phyloP scores from a whole-genome alignment of 306 rosid genomes.

The Heteromeles arbutifolia region DNA sequence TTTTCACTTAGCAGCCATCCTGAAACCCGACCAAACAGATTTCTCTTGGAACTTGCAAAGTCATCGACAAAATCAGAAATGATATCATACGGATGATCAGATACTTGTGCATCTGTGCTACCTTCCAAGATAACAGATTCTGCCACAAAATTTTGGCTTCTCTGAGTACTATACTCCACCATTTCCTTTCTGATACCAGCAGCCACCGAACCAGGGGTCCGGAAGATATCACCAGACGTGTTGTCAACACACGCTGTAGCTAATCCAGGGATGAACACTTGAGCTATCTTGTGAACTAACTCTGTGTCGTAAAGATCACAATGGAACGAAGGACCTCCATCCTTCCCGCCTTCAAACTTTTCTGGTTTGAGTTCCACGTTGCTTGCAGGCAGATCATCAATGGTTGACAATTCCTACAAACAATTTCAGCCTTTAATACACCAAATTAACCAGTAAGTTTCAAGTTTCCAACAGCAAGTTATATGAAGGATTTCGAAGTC shows the following conservation, averaged over 20 bases:
- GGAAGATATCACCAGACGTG: slow-evolving; percentile 65
- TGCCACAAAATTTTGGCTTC: slow-evolving; percentile 70
- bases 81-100: slow-evolving; percentile 65
- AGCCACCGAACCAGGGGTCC: slow-evolving; percentile 62
- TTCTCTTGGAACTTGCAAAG: slow-evolving; percentile 54
- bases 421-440: slow-evolving; percentile 2
- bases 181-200: slow-evolving; percentile 69
- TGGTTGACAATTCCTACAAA: slow-evolving; percentile 36
- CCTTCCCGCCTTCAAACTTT: slow-evolving; percentile 56
- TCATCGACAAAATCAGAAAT: slow-evolving; percentile 72
- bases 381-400: slow-evolving; percentile 43
- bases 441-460: neutral
- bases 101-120: slow-evolving; percentile 39
- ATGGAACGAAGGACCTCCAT: slow-evolving; percentile 30
- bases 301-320: slow-evolving; percentile 68
- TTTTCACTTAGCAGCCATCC: slow-evolving; percentile 75
- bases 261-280: slow-evolving; percentile 65
- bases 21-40: slow-evolving; percentile 60
- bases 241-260: slow-evolving; percentile 72
- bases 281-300: slow-evolving; percentile 65
- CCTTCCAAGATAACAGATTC: slow-evolving; percentile 58
- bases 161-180: slow-evolving; percentile 51
- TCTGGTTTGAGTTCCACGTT: slow-evolving; percentile 45
- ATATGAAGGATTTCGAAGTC: neutral
- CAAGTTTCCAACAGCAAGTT: neutral